phyloP scores from a whole-genome alignment of 495 filamentous ascomycete species.

The Tetracladium setigerum region DNA sequence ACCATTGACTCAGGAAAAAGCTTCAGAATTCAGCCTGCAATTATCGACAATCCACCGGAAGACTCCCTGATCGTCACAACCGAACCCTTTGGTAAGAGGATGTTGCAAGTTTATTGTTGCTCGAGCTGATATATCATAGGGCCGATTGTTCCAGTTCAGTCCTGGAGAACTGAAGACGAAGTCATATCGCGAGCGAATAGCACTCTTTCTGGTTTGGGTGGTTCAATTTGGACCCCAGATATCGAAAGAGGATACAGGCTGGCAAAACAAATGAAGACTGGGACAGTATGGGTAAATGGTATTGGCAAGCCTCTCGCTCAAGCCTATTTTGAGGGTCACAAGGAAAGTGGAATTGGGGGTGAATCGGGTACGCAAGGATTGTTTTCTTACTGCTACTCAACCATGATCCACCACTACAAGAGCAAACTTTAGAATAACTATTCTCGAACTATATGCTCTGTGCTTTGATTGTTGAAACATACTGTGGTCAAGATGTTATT shows the following conservation, averaged over 20 bases:
- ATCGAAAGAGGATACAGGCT: constrained; percentile 30
- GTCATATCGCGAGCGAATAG: constrained; percentile 41
- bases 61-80: constrained; percentile 40
- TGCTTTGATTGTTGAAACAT: no score
- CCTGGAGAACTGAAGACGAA: constrained; percentile 39
- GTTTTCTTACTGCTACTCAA: constrained; percentile 51
- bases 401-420: constrained; percentile 37
- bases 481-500: no score
- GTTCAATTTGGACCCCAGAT: constrained; percentile 41
- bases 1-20: constrained; percentile 30
- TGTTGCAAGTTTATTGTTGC: background rate
- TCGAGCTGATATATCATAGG: constrained; percentile 13
- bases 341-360: constrained; percentile 58
- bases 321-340: constrained; percentile 55
- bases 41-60: constrained; percentile 50
- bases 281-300: constrained; percentile 17
- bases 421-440: background rate
- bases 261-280: constrained; percentile 33
- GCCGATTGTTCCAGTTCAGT: constrained; percentile 37
- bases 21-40: constrained; percentile 36
- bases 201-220: constrained; percentile 36
- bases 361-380: constrained; percentile 55
- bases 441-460: background rate
- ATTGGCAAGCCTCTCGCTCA: constrained; percentile 25
- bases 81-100: constrained; percentile 30